Evolutionary conservation across 345 rosid genomes (phyloP), one percentile per base, ranked within the genome.

Genomic region (Barbarea vulgaris): DNA sequence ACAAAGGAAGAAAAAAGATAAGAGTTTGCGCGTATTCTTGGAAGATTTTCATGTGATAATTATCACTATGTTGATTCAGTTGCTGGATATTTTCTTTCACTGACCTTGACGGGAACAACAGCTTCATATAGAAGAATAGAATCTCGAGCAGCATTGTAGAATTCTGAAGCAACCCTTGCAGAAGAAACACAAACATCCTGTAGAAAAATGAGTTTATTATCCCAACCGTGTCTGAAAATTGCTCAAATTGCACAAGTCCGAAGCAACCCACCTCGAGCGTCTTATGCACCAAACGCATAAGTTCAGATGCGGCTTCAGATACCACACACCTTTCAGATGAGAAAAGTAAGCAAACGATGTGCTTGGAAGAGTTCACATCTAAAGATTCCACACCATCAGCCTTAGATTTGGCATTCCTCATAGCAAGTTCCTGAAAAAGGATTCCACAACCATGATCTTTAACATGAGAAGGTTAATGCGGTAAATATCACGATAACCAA

Each of bases 181-280:
- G 99, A 88, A 31, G 98, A 90, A 77, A 88, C 81, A 80, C 97
- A 90, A 77, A 87, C 85, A 77, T 90, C 97, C 99, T 95, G 84
- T 69, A 80, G 69, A 78, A 60, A 73, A 46, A 46, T 39, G 41
- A 28, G 30, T 74, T 70, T 62, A 66, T 48, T 11, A 51, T 70
- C 61, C 53, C 8, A 48, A 74, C 64, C 44, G 62, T 67, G 21
- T 67, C 59, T 68, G 51, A 25, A 72, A 78, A 71, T 54, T 66
- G 41, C 9, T 31, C 30, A 44, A n/a, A 36, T 47, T 55, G 55
- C 39, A 28, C 12, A 46, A 39, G 64, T 72, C 61, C 18, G 3
- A 56, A 33, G 62, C 41, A 64, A 66, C 66, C 72, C 75, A 92
- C 98, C 91, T 85, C 73, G 15, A 95, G 96, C 37, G 89, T 85